Conservation (phyloP, 75 land plant genomes). For the Ceratopteris richardii region DNA sequence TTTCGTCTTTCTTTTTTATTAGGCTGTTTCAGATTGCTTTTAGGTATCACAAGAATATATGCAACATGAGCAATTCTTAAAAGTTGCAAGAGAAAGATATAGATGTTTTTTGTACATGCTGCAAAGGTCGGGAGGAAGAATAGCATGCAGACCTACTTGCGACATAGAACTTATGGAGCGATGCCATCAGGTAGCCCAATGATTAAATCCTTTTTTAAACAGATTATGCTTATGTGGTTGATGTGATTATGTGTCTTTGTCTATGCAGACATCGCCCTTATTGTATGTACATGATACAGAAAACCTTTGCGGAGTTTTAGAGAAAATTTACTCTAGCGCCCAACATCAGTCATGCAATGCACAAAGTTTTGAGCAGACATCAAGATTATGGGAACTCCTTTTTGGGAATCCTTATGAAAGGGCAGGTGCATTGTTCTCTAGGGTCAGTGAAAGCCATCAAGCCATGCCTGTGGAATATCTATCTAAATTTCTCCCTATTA, state of each 20-base stretch:
- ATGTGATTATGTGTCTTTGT: not conserved
- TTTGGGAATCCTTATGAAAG: slow-evolving; percentile 69
- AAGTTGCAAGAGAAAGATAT: slow-evolving; percentile 66
- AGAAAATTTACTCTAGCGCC: slow-evolving; percentile 27
- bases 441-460: slow-evolving; percentile 3
- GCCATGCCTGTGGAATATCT: slow-evolving; percentile 7
- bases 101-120: slow-evolving; percentile 51
- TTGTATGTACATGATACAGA: slow-evolving; percentile 48
- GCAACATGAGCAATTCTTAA: slow-evolving; percentile 28
- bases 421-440: slow-evolving; percentile 47
- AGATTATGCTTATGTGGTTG: not conserved
- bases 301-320: slow-evolving; percentile 22
- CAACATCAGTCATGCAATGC: slow-evolving; percentile 26
- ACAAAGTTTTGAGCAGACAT: slow-evolving; percentile 43
- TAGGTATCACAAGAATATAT: not conserved
- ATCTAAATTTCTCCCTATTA: slow-evolving; percentile 8
- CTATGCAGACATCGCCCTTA: slow-evolving; percentile 51
- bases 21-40: not conserved
- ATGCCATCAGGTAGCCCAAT: slow-evolving; percentile 52
- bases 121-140: slow-evolving; percentile 18
- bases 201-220: not conserved
- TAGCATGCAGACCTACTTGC: slow-evolving; percentile 44
- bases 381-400: slow-evolving; percentile 54
- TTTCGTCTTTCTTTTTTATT: not conserved
- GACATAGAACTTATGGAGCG: slow-evolving; percentile 80